Percentiles rank a stretch among this genome's conserved stretches.
Evolutionary conservation across 2,329 filamentous ascomycete genomes (phyloP).

Genomic region (Basipetospora sp.): DNA sequence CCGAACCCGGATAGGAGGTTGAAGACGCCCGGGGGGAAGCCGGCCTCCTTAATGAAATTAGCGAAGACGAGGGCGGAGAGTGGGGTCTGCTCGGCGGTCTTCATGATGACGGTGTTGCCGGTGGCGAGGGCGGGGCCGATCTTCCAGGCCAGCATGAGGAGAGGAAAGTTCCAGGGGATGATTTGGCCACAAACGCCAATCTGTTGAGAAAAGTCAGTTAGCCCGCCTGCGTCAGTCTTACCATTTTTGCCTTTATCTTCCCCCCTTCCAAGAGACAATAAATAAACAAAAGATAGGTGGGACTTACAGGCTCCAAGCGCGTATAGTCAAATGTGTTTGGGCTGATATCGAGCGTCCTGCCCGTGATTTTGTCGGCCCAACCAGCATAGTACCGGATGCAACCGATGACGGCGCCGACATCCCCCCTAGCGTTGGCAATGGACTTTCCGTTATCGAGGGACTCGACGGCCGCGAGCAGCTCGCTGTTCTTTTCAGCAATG

Average conservation of each 20-base stretch:
- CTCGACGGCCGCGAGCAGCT: constrained; percentile 67
- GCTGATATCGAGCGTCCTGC: constrained; percentile 69
- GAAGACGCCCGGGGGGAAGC: constrained; percentile 63
- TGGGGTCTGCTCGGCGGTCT: constrained; percentile 64
- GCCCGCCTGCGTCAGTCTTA: too few relatives aligned
- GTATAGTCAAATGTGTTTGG: constrained; percentile 75
- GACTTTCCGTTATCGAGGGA: constrained; percentile 81
- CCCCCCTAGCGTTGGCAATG: constrained; percentile 58
- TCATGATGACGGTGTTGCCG: constrained; percentile 59
- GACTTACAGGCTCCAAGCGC: constrained; percentile 53
- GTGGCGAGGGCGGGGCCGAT: constrained; percentile 57
- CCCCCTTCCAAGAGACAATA: too few relatives aligned
- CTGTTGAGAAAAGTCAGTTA: constrained; percentile 16
- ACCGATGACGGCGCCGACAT: constrained; percentile 52
- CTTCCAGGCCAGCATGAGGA: constrained; percentile 75
- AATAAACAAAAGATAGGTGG: too few relatives aligned
- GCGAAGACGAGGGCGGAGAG: constrained; percentile 53
- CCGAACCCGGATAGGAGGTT: constrained; percentile 70
- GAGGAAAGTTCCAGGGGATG: constrained; percentile 79
- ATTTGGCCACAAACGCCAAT: constrained; percentile 73
- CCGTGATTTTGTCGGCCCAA: constrained; percentile 83
- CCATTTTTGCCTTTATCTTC: too few relatives aligned
- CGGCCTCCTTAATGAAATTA: constrained; percentile 56
- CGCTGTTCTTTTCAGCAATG: constrained; percentile 61
- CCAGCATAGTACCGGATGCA: constrained; percentile 64